Conservation (phyloP, 2,329 filamentous ascomycete species). For the Lasiodiplodia citricola region DNA sequence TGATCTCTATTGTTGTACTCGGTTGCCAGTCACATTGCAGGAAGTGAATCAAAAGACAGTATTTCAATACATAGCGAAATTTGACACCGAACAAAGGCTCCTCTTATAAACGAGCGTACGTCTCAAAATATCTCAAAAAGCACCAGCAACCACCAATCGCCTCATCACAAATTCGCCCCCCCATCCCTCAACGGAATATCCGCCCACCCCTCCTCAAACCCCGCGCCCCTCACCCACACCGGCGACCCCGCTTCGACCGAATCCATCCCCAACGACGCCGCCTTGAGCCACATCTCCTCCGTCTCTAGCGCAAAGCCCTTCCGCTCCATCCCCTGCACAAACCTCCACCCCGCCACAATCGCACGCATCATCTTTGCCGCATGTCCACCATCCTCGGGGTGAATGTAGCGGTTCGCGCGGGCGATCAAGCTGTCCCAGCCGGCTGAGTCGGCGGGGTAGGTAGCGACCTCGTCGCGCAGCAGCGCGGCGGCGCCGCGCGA, state of each 20-base stretch:
- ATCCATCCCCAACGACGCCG: conserved; percentile 68
- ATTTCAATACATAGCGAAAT: too few species aligned
- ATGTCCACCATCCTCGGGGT: conserved; percentile 77
- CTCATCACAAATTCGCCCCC: not conserved
- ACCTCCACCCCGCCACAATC: conserved; percentile 66
- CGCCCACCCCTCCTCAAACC: conserved; percentile 70
- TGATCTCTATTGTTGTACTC: too few species aligned
- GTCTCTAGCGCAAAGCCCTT: conserved; percentile 40
- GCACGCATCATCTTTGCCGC: conserved; percentile 76
- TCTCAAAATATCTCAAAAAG: too few species aligned
- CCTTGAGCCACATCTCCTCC: conserved; percentile 64
- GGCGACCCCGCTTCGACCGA: conserved; percentile 59
- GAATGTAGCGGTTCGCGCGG: conserved; percentile 48
- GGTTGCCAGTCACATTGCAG: too few species aligned
- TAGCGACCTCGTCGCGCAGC: conserved; percentile 41
- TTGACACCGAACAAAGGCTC: too few species aligned
- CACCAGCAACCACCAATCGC: too few species aligned
- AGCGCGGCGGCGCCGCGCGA: conserved; percentile 69
- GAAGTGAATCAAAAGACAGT: too few species aligned
- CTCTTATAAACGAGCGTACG: too few species aligned
- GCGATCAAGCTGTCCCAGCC: conserved; percentile 52
- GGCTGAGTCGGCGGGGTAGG: conserved; percentile 34
- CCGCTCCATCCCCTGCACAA: conserved; percentile 36
- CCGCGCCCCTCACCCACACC: conserved; percentile 66
- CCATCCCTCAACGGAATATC: conserved; percentile 32